A percentile compares a stretch with the other conserved stretches of the same genome.
Conservation (phyloP, 2,329 filamentous ascomycete genomes). For the Xylariaceae sp. region DNA sequence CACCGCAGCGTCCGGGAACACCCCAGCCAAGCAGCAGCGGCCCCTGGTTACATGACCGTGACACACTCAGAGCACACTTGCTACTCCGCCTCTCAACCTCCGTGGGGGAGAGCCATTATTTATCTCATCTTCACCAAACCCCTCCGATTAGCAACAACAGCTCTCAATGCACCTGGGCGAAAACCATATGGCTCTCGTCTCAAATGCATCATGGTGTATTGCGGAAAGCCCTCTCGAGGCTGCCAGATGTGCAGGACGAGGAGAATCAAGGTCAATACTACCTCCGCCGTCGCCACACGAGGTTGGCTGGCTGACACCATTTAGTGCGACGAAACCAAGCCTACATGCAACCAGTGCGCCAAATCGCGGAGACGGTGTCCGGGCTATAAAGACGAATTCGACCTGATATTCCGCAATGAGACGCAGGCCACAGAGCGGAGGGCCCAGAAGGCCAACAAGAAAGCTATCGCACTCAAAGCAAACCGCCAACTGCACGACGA, state of each 20-base stretch:
- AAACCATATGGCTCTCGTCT: neutral
- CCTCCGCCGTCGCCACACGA: too few relatives aligned
- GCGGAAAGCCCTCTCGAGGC: conserved; percentile 62
- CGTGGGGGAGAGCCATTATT: too few relatives aligned
- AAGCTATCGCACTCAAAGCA: conserved; percentile 37
- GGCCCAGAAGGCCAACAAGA: conserved; percentile 53
- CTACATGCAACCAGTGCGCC: conserved; percentile 61
- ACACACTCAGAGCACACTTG: too few relatives aligned
- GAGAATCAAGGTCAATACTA: conserved; percentile 75
- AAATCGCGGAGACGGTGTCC: conserved; percentile 62
- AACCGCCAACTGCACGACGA: conserved; percentile 27
- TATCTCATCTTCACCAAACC: too few relatives aligned
- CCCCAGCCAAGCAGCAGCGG: too few relatives aligned
- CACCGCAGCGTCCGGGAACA: too few relatives aligned
- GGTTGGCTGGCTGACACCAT: too few relatives aligned
- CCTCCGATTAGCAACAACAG: too few relatives aligned
- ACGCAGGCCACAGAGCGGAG: conserved; percentile 63
- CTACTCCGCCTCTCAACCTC: too few relatives aligned
- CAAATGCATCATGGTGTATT: conserved; percentile 51
- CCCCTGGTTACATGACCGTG: too few relatives aligned
- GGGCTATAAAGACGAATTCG: conserved; percentile 68
- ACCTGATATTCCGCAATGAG: conserved; percentile 69
- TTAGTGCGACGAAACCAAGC: conserved; percentile 65
- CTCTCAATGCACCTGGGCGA: too few relatives aligned
- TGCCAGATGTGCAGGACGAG: conserved; percentile 72